A percentile compares a stretch with the other conserved stretches of the same genome.
phyloP scores from a whole-genome alignment of 768 basidiomycete genomes.

The Epithele typhae region DNA sequence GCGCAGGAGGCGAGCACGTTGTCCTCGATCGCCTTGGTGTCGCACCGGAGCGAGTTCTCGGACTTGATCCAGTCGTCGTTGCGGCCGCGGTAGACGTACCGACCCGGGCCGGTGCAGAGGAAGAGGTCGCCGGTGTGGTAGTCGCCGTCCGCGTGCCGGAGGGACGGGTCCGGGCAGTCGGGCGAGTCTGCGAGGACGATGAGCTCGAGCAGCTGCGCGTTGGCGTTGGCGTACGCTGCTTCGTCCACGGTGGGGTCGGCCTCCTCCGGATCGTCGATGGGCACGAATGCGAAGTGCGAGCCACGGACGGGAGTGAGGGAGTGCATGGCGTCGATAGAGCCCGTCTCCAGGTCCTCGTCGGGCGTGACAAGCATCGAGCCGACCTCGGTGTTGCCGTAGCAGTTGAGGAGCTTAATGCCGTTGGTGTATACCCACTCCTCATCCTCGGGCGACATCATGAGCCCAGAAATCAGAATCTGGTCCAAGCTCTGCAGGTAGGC shows the following conservation, averaged over 20 bases:
- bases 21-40: constrained; percentile 81
- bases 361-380: constrained; percentile 28
- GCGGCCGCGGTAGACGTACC: constrained; percentile 64
- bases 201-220: constrained; percentile 55
- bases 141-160: constrained; percentile 60
- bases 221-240: constrained; percentile 43
- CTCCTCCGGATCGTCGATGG: too few species aligned
- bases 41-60: constrained; percentile 72
- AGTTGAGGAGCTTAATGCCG: constrained; percentile 41
- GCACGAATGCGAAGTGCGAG: constrained; percentile 61
- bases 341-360: constrained; percentile 3
- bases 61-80: constrained; percentile 87
- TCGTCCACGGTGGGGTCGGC: constrained; percentile 31
- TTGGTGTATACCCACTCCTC: constrained; percentile 28
- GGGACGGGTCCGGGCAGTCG: constrained; percentile 62
- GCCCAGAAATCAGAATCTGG: constrained; percentile 27
- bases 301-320: constrained; percentile 54
- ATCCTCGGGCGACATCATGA: constrained; percentile 46
- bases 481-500: constrained; percentile 24
- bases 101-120: constrained; percentile 53
- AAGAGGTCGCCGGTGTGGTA: constrained; percentile 83
- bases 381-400: constrained; percentile 27
- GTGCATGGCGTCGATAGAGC: constrained; percentile 35
- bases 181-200: constrained; percentile 62
- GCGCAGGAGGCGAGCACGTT: constrained; percentile 62